Conservation (phyloP, 2,329 filamentous ascomycete genomes). For the Aureobasidium melanogenum region DNA sequence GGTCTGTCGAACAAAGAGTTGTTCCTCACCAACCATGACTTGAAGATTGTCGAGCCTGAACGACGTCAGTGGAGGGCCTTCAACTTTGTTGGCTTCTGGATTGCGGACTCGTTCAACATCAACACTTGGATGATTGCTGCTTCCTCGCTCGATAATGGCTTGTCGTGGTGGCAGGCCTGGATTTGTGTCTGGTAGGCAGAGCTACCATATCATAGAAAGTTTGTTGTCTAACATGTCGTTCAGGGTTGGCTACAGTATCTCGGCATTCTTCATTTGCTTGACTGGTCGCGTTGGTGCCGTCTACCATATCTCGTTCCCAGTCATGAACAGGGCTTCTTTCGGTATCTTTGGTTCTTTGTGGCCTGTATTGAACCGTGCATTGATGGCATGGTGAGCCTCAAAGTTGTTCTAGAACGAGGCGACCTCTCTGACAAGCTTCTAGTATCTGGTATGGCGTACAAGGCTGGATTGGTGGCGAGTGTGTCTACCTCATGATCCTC, state of each 20-base stretch:
- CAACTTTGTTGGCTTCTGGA: conserved; percentile 82
- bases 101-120: conserved; percentile 79
- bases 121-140: conserved; percentile 58
- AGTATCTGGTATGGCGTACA: conserved; percentile 78
- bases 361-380: conserved; percentile 84
- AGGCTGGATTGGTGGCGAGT: conserved; percentile 66
- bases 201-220: too few relatives aligned
- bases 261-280: conserved; percentile 63
- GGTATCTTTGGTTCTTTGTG: conserved; percentile 84
- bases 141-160: conserved; percentile 66
- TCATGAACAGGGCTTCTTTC: conserved; percentile 68
- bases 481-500: conserved; percentile 81
- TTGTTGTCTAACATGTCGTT: conserved; percentile 18
- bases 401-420: accelerated
- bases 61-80: conserved; percentile 75
- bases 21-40: conserved; percentile 68
- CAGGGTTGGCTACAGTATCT: conserved; percentile 64
- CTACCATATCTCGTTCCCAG: conserved; percentile 86
- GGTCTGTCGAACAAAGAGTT: conserved; percentile 71
- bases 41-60: conserved; percentile 59
- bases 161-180: conserved; percentile 44
- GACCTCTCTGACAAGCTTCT: background rate
- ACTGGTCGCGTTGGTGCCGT: conserved; percentile 77
- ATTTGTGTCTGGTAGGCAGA: conserved; percentile 24
- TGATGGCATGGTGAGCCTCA: conserved; percentile 56